Evolutionary conservation across 805 yeast species (phyloP).

Genomic region (Komagataella mondaviorum): DNA sequence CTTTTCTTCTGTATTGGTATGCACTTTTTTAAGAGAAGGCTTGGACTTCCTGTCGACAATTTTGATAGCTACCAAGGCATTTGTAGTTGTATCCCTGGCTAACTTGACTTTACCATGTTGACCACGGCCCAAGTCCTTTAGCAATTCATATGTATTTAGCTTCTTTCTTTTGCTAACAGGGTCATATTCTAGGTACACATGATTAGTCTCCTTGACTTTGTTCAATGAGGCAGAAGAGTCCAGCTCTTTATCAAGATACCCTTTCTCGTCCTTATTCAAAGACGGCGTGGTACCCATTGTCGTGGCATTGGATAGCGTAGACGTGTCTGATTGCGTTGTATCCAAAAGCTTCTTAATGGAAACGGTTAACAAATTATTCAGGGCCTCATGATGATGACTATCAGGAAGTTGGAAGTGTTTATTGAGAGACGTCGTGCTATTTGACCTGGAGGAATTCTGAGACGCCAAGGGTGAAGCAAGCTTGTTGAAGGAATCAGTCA

Average conservation of each 20-base stretch:
- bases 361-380: background rate
- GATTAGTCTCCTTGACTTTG: conserved; percentile 70
- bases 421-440: background rate
- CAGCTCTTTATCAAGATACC: conserved; percentile 2
- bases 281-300: background rate
- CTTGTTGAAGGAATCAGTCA: background rate
- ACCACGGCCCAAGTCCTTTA: conserved; percentile 85
- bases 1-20: conserved; percentile 43
- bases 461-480: background rate
- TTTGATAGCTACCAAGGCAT: conserved; percentile 79
- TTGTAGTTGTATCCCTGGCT: conserved; percentile 57
- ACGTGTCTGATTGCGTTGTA: background rate
- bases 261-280: background rate
- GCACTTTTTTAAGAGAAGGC: conserved; percentile 32
- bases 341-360: background rate
- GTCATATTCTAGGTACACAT: conserved; percentile 74
- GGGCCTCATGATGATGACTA: background rate
- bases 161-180: conserved; percentile 73
- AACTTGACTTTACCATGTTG: conserved; percentile 97
- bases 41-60: conserved; percentile 68
- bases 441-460: background rate
- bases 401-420: background rate
- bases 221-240: background rate
- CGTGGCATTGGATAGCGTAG: background rate
- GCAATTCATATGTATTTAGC: conserved; percentile 80